Base-by-base conservation (phyloP, 148 eudicot species). In the Rhododendron henanense region DNA sequence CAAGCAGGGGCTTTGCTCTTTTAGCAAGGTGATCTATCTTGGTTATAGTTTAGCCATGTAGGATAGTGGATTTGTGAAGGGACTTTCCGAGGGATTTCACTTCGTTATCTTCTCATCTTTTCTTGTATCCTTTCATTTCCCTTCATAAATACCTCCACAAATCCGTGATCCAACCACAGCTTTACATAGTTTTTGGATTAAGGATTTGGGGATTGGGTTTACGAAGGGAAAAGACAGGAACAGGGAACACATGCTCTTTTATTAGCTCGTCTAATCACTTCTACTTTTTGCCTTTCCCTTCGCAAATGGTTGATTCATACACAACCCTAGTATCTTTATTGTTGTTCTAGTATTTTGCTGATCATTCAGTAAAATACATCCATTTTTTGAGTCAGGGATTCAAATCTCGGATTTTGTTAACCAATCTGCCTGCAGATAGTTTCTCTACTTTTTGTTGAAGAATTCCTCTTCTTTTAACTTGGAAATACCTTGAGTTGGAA, bases 1-100 rank as follows among this genome's bases (percentile, higher is more conserved):
- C 88, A 85, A 97, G 91, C 84, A 86, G 87, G 53, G 92, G 91
- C 69, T 97, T 94, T 88, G 95, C 96, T 3, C 81, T 97, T 37
- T 81, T 97, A 91, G 99, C 99, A 28, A 97, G 99, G 98, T 97
- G 85, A 91, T 59, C 28, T 83, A 83, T 21, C 83, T 83, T 71
- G 59, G 55, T 69, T 69, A 11, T 11, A 25, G 74, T 69, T 39
- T 28, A 69, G 33, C 28, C 13, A 65, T 65, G 73, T 63, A 63
- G 69, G 4, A 63, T 63, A 63, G 11, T 23, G 28, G 69, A 69
- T 10, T 25, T 69, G 35, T 69, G 37, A 25, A 69, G 75, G 75
- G 16, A 69, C 31, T 25, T 28, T 7, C n/a, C 25, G 8, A 61
- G 28, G 10, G 28, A 63, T n/a, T 61, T 63, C 10, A 9, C 71